A percentile compares a stretch with the other conserved stretches of the same genome.
Conservation (phyloP, 2,329 filamentous ascomycete genomes). For the Scytalidium lignicola region DNA sequence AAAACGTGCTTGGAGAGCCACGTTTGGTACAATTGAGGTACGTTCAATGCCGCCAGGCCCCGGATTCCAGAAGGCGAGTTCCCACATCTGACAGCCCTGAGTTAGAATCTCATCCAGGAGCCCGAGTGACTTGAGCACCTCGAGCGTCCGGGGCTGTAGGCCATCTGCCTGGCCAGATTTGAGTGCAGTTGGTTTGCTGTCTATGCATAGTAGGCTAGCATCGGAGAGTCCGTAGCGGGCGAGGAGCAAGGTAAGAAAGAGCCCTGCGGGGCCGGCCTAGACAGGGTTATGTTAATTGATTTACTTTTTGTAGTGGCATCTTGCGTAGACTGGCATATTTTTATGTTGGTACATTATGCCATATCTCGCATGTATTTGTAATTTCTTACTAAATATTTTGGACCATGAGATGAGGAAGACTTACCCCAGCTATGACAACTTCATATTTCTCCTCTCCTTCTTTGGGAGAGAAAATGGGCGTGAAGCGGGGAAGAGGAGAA, state of each 20-base stretch:
- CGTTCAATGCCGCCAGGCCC: conserved; percentile 39
- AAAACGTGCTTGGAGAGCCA: conserved; percentile 30
- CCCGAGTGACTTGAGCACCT: conserved; percentile 55
- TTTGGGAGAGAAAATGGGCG: conserved; percentile 15
- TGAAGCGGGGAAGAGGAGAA: conserved; percentile 31
- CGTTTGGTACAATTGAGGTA: conserved; percentile 34
- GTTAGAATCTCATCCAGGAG: conserved; percentile 48
- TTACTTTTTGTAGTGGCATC: no score
- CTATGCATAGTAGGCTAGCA: conserved; percentile 35
- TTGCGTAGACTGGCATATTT: no score
- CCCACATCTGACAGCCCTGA: conserved; percentile 51
- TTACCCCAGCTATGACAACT: conserved; percentile 35
- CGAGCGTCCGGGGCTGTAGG: conserved; percentile 54
- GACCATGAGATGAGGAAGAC: conserved; percentile 3
- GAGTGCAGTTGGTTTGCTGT: conserved; percentile 32
- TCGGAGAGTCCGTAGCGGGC: conserved; percentile 37
- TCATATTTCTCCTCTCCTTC: conserved; percentile 31
- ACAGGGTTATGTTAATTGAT: background rate
- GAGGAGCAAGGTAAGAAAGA: conserved; percentile 36
- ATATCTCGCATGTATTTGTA: background rate
- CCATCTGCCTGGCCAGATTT: conserved; percentile 58
- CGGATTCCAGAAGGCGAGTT: conserved; percentile 53
- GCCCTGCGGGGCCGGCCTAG: conserved; percentile 37
- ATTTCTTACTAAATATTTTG: background rate
- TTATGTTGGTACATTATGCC: no score